A percentile compares a stretch with the other conserved stretches of the same genome.
These are phyloP conservation scores for Myochromella boudieri DNA, from an alignment of 768 basidiomycete species.

Conservation along the genomic window DNA sequence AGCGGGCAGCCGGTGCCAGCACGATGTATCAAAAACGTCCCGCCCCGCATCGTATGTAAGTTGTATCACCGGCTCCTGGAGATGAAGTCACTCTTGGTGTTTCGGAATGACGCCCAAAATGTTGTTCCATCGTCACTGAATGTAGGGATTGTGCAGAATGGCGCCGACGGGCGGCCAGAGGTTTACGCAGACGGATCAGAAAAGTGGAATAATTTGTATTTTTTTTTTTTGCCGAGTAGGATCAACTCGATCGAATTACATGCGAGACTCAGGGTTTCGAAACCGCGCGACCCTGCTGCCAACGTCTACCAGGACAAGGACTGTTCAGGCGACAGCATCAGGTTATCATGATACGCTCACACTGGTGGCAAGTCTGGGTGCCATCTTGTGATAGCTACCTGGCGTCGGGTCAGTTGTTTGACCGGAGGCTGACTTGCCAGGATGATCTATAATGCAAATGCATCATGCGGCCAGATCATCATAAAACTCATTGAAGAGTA, in stretches of 20 bases:
- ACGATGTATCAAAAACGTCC: no score
- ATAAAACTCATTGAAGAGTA: neutral
- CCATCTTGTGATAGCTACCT: neutral
- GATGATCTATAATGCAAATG: neutral
- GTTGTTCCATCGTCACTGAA: neutral
- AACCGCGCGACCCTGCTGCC: neutral
- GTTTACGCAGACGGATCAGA: neutral
- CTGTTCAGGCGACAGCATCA: neutral
- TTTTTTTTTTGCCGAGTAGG: neutral
- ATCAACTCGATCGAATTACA: neutral
- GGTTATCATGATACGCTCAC: neutral
- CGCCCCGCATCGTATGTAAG: no score
- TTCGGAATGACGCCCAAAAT: neutral
- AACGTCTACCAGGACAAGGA: neutral
- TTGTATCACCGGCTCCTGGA: neutral
- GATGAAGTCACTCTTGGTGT: neutral
- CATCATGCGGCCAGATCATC: neutral
- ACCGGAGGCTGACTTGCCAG: conserved; percentile 3
- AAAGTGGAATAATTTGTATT: neutral
- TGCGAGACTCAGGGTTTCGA: neutral
- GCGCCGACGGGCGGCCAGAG: neutral
- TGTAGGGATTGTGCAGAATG: no score
- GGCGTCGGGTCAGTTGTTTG: neutral
- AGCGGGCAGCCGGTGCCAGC: no score
- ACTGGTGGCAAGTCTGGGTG: neutral